These are phyloP conservation scores for Leucoagaricus sp. DNA, from an alignment of 1,284 basidiomycete genomes.

Conservation along the genomic window DNA sequence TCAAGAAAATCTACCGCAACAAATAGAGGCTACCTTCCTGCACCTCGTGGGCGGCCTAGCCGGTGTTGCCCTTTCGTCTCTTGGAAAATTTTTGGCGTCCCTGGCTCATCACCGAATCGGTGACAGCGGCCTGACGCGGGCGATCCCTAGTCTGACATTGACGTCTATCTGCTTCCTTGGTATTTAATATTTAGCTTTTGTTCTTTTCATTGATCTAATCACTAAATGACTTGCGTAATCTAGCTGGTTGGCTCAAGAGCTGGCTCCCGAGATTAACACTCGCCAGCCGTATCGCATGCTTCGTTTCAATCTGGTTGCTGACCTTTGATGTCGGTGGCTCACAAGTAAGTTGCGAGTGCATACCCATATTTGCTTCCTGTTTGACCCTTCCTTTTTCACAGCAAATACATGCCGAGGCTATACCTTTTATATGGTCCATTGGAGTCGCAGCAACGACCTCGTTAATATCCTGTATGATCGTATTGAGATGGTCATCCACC, in stretches of 20 bases:
- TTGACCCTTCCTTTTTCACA: slow-evolving; percentile 17
- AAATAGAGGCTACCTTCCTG: slow-evolving; percentile 46
- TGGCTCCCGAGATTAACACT: slow-evolving; percentile 46
- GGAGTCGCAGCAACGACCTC: slow-evolving; percentile 42
- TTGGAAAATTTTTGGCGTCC: slow-evolving; percentile 40
- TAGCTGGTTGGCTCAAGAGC: slow-evolving; percentile 49
- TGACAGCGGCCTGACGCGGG: slow-evolving; percentile 25
- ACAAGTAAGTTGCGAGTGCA: slow-evolving; percentile 37
- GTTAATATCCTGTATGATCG: slow-evolving; percentile 38
- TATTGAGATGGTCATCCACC: slow-evolving; percentile 45
- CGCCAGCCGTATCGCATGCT: slow-evolving; percentile 47
- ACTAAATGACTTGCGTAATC: neutral
- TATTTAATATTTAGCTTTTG: slow-evolving; percentile 28
- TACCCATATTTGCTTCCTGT: neutral
- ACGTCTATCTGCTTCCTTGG: slow-evolving; percentile 43
- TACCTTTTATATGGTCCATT: slow-evolving; percentile 44
- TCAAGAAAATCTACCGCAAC: slow-evolving; percentile 49
- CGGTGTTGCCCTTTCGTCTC: slow-evolving; percentile 44
- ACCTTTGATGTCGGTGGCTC: slow-evolving; percentile 36
- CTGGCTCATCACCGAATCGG: slow-evolving; percentile 29
- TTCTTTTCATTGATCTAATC: neutral
- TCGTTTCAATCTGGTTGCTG: slow-evolving; percentile 49
- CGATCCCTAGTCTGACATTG: slow-evolving; percentile 43
- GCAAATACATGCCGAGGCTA: slow-evolving; percentile 33
- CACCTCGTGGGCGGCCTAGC: slow-evolving; percentile 45